Evolutionary conservation across 768 basidiomycete species (phyloP), one percentile per base, ranked within the genome.

Genomic region (Auricularia heimuer): DNA sequence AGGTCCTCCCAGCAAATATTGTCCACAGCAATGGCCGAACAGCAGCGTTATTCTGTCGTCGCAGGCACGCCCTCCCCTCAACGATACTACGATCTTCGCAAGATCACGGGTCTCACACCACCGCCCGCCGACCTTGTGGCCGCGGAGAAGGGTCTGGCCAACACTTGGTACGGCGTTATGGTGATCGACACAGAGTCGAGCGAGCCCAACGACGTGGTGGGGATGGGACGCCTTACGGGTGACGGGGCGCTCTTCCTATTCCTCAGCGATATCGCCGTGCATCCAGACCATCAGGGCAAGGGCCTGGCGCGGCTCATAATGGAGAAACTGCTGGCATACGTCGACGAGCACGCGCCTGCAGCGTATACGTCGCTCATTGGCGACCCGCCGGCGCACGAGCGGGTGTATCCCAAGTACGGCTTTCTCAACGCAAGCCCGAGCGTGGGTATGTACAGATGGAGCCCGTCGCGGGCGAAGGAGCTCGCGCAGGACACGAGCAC

Each of bases 331-430:
- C 11, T 60, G 12, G 34, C 24, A 14, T 18, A 60, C 56, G 18
- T 18, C 4, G 56, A 60, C 56, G 56, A 60, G 34, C 56, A 60
- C 34, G 56, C 56, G 3, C 56, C 56, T 4, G 56, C 24, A 10
- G 56, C 56, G 56, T 35, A 60, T 14, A 18, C 33, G 16, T 12
- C 24, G 29, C 34, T 60, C 29, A 60, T 35, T 34, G 56, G 56
- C 24, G 56, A 60, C 56, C 56, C 56, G 29, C 56, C 56, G 24
- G 56, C 56, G 56, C 56, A 60, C 56, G 56, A 60, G 33, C 21
- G 56, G 4, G 56, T 60, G 56, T 60, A 60, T 18, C 56, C 56
- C 11, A 60, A 60, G 56, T 60, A 60, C 56, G 33, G 56, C 56
- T 60, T 60, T 18, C 14, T 35, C 11, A 10, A 35, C 56, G 14